These are phyloP conservation scores for Selaginella moellendorffii DNA, from an alignment of 75 land plant species.

Conservation along the genomic window DNA sequence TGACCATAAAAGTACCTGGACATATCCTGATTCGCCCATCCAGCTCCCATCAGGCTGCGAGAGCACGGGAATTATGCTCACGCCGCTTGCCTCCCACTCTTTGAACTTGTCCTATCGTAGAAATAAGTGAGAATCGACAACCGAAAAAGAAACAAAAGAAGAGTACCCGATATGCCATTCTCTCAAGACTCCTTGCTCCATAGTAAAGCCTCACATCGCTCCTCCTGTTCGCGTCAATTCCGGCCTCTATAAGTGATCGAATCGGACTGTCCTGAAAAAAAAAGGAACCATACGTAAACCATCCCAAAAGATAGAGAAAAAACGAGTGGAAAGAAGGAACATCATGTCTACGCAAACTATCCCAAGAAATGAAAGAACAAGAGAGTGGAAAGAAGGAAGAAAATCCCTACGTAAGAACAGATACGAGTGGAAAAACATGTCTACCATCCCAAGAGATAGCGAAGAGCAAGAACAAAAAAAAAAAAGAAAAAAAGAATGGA, in stretches of 20 bases:
- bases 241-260: conserved; percentile 81
- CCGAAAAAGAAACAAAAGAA: not conserved
- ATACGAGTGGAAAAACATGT: not conserved
- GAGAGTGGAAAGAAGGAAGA: conserved; percentile 1
- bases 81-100: conserved; percentile 85
- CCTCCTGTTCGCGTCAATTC: conserved; percentile 56
- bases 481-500: too few relatives aligned
- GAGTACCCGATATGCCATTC: conserved; percentile 94
- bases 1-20: conserved; percentile 49
- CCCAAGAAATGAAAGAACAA: not conserved
- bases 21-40: conserved; percentile 85
- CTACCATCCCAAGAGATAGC: not conserved
- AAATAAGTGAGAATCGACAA: not conserved
- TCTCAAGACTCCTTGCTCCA: conserved; percentile 74
- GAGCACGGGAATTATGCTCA: conserved; percentile 70
- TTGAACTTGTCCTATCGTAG: conserved; percentile 67
- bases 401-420: not conserved
- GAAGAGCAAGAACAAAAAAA: too few relatives aligned
- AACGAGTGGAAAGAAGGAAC: not conserved
- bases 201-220: conserved; percentile 91
- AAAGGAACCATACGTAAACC: too few relatives aligned
- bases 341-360: not conserved
- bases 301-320: not conserved
- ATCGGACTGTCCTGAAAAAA: conserved; percentile 51
- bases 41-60: conserved; percentile 76